Evolutionary conservation across 306 rosid genomes (phyloP), one percentile per base, ranked within the genome.

Genomic region (Vigna mungo): DNA sequence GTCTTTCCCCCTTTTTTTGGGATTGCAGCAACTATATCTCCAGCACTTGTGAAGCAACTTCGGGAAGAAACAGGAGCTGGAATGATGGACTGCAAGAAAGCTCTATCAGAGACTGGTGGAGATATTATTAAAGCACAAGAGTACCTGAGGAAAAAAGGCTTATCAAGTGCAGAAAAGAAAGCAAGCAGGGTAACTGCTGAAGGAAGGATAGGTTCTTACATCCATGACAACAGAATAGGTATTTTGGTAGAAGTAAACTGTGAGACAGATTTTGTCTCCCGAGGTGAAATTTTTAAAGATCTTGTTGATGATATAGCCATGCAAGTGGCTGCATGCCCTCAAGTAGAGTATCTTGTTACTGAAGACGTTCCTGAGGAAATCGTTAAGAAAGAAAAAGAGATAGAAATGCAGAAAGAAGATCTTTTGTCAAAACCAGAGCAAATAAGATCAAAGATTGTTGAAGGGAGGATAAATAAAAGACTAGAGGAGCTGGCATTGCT

Each of bases 71-170:
- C 97, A 4, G 99, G 99, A 74, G 99, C 99, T 52, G 98, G 99
- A 86, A 96, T 96, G 99, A 96, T 96, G 99, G 98, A 96, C 80
- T 96, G 99, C 94, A 96, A 96, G 85, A 92, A 86, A 1, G 96
- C 98, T 39, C 84, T 96, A 47, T 76, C 93, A 0, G 98, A 92
- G 86, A 87, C 92, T 43, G 96, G 83, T 43, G 96, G 98, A 12
- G 96, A 91, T 87, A 84, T 90, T 75, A 73, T 74, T 47, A 88
- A 91, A 85, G 98, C 99, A 82, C 96, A 80, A 79, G 99, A 93
- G 71, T 86, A 86, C 80, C 99, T 96, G 23, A 83, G 99, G 53
- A 91, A 88, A 70, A 96, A 96, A 88, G 99, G 99, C 71, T 85
- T 96, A 76, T 92, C 98, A 20, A 93, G 99, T 75, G 99, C 99